Conservation (phyloP, 371 early-diverging fungal species). For the Sporodiniella umbellata region DNA sequence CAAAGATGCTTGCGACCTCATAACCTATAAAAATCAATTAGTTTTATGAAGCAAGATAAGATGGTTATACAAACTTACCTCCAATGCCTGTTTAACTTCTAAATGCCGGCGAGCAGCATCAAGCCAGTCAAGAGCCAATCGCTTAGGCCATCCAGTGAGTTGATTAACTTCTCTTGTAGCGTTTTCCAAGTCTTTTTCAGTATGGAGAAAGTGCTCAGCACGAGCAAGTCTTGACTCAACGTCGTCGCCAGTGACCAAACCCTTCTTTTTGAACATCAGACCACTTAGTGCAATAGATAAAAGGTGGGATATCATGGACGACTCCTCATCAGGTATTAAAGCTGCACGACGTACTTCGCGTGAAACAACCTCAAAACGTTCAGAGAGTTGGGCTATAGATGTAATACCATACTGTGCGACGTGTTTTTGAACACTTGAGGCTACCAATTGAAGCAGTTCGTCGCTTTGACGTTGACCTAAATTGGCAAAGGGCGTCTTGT, state of each 20-base stretch:
- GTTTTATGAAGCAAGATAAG: too few species aligned
- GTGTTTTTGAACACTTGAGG: constrained; percentile 58
- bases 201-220: constrained; percentile 67
- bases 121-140: constrained; percentile 89
- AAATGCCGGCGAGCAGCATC: constrained; percentile 78
- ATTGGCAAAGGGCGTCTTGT: constrained; percentile 43
- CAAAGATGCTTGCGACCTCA: constrained; percentile 27
- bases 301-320: constrained; percentile 75
- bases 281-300: constrained; percentile 73
- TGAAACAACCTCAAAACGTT: constrained; percentile 71
- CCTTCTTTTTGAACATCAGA: constrained; percentile 83
- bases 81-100: constrained; percentile 89
- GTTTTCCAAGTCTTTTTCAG: constrained; percentile 77
- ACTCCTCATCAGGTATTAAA: constrained; percentile 85
- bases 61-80: too few species aligned
- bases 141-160: constrained; percentile 91
- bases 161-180: constrained; percentile 95
- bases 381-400: constrained; percentile 67
- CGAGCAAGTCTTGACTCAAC: constrained; percentile 89
- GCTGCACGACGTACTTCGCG: constrained; percentile 78
- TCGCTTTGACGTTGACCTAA: constrained; percentile 52
- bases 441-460: constrained; percentile 64
- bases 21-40: constrained; percentile 4
- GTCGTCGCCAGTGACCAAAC: constrained; percentile 84
- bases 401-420: constrained; percentile 67